Conservation (phyloP, 139 green algal genomes). For the Chlamydomonas sp. region DNA sequence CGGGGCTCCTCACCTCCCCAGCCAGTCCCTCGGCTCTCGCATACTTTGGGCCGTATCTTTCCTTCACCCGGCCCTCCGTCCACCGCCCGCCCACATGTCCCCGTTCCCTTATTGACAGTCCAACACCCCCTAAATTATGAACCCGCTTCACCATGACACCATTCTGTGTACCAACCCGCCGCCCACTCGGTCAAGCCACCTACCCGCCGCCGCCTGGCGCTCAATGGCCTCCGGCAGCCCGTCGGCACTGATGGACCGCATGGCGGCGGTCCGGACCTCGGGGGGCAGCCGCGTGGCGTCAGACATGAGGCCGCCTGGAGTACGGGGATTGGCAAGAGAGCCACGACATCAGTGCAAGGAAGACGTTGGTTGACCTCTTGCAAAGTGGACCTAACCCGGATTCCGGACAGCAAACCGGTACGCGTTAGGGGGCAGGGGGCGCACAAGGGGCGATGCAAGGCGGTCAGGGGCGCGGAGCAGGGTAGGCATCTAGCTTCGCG, state of each 20-base stretch:
- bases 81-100: neutral
- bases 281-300: conserved; percentile 74
- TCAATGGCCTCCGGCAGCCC: conserved; percentile 88
- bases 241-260: conserved; percentile 70
- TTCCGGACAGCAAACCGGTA: no score
- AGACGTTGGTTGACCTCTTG: neutral
- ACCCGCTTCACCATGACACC: no score
- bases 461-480: no score
- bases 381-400: no score
- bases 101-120: no score
- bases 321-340: conserved; percentile 47
- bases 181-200: neutral
- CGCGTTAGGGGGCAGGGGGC: neutral
- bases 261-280: conserved; percentile 61
- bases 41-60: no score
- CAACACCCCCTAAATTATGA: no score
- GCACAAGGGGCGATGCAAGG: neutral
- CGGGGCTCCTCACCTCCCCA: no score
- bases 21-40: neutral
- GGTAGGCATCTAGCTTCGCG: no score
- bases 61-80: neutral
- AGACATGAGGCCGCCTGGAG: conserved; percentile 85
- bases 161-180: no score
- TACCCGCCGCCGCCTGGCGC: conserved; percentile 85
- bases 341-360: neutral